Conservation (phyloP, 192 early-diverging fungal genomes). For the Jimgerdemannia lactiflua region DNA sequence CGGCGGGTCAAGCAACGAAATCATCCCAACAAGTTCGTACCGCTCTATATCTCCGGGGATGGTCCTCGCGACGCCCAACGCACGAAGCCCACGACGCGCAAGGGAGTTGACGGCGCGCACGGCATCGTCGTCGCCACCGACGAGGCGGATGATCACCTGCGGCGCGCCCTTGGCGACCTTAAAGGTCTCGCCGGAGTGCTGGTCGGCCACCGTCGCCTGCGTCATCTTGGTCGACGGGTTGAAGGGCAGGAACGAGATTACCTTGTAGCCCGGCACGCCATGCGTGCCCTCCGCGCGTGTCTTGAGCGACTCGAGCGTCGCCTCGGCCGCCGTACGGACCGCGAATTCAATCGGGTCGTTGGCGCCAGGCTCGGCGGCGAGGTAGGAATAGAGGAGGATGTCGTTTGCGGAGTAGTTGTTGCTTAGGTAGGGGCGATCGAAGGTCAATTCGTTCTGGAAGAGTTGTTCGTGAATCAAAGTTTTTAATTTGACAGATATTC, state of each 20-base stretch:
- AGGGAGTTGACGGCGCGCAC: constrained; percentile 65
- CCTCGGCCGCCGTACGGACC: constrained; percentile 73
- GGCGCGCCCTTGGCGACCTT: constrained; percentile 78
- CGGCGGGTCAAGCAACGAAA: constrained; percentile 78
- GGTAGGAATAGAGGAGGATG: constrained; percentile 72
- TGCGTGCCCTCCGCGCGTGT: constrained; percentile 41
- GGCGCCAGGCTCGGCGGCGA: constrained; percentile 83
- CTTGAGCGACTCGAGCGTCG: constrained; percentile 11
- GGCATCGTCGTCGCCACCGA: constrained; percentile 44
- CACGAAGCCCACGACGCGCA: constrained; percentile 68
- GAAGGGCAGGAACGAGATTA: constrained; percentile 63
- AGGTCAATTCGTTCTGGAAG: constrained; percentile 80
- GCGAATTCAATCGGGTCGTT: constrained; percentile 85
- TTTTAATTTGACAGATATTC: constrained; percentile 52
- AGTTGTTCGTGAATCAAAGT: neutral
- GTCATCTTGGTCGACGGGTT: constrained; percentile 81
- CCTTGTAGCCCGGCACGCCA: constrained; percentile 9
- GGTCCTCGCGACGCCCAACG: constrained; percentile 68
- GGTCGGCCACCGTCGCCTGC: constrained; percentile 61
- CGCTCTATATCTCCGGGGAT: constrained; percentile 61
- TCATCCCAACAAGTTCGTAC: constrained; percentile 66
- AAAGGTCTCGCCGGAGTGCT: constrained; percentile 57
- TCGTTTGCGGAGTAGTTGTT: constrained; percentile 64
- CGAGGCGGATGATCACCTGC: constrained; percentile 68
- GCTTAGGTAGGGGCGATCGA: constrained; percentile 83